Base-by-base conservation (phyloP, 345 rosid genomes). In the Geranium rotundifolium region DNA sequence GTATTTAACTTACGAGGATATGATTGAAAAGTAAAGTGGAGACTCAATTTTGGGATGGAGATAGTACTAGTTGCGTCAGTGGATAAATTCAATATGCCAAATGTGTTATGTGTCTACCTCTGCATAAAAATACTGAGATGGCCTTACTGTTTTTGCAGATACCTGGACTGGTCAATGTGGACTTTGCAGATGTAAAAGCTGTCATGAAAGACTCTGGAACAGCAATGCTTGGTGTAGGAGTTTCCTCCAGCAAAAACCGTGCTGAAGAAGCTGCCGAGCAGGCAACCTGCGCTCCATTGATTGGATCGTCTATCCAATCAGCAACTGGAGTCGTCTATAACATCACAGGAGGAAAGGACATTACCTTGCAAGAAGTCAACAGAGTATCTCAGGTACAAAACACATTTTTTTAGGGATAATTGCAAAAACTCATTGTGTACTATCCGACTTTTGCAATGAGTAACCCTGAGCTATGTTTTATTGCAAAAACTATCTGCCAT, bases 211-310 rank as follows among this genome's bases (percentile, higher is more conserved):
- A 89, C 73, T 89, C 98, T 6, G 98, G 96, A 59, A 89, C 98
- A 59, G 96, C 96, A 66, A 92, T 92, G 98, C 98, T 92, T 6
- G 97, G 98, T 17, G 95, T 92, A n/a, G 98, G 98, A 63, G 91
- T 85, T 71, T 92, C 98, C 57, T 89, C 97, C 56, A 81, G 98
- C 86, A 92, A 89, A 73, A 92, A 92, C 71, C 91, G 98, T 63
- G 98, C 98, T 63, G 96, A 85, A 84, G 98, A 89, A 78, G 98
- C 98, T 0, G 98, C 98, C 59, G 97, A 92, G 67, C 97, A 92
- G 70, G 98, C 98, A 27, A 92, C 95, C 31, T 75, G 87, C 75
- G 95, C 98, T 68, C 98, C 98, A n/a, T 65, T 92, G 72, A 85
- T 92, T 34, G 98, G 98, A 54, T 92, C 98, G 71, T 92, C 98